A percentile compares a stretch with the other conserved stretches of the same genome.
Conservation (phyloP, 140 eudicot species). For the Ambrosia hybrid region DNA sequence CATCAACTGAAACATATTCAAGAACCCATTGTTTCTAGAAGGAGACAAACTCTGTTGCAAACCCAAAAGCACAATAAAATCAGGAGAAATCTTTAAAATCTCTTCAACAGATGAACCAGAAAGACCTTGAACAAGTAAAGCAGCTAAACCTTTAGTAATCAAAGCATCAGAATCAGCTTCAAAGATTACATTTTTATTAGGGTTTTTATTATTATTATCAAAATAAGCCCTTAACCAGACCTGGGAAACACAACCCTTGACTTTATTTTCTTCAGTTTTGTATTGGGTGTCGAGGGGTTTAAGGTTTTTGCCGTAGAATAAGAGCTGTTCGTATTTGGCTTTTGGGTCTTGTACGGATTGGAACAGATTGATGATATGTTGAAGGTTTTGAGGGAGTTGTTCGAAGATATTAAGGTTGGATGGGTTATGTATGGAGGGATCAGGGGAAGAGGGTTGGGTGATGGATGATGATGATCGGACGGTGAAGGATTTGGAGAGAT, state of each 20-base stretch:
- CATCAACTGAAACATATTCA: slow-evolving; percentile 84
- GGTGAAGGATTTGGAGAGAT: slow-evolving; percentile 47
- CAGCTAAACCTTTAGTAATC: slow-evolving; percentile 82
- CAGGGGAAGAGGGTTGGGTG: slow-evolving; percentile 23
- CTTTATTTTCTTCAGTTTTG: slow-evolving; percentile 66
- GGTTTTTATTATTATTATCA: slow-evolving; percentile 35
- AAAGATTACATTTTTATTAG: slow-evolving; percentile 49
- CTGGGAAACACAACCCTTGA: slow-evolving; percentile 44
- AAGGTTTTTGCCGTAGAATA: slow-evolving; percentile 26
- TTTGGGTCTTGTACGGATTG: slow-evolving; percentile 70
- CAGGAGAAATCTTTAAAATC: slow-evolving; percentile 68
- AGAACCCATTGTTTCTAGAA: slow-evolving; percentile 90
- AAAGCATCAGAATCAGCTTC: slow-evolving; percentile 88
- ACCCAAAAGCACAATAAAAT: slow-evolving; percentile 71
- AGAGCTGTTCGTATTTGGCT: slow-evolving; percentile 81
- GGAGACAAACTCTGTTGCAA: slow-evolving; percentile 84
- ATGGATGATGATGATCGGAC: slow-evolving; percentile 46
- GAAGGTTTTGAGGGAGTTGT: slow-evolving; percentile 79
- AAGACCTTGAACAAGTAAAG: slow-evolving; percentile 74
- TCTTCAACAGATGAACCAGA: slow-evolving; percentile 65
- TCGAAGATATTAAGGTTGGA: slow-evolving; percentile 41
- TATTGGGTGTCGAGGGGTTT: slow-evolving; percentile 50
- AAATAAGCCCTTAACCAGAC: too few species aligned
- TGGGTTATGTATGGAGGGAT: slow-evolving; percentile 32
- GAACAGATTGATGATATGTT: slow-evolving; percentile 70